Percentiles rank a stretch among this genome's conserved stretches.
Conservation (phyloP, 1,139 yeast species). For the Debaryomyces sp. region DNA sequence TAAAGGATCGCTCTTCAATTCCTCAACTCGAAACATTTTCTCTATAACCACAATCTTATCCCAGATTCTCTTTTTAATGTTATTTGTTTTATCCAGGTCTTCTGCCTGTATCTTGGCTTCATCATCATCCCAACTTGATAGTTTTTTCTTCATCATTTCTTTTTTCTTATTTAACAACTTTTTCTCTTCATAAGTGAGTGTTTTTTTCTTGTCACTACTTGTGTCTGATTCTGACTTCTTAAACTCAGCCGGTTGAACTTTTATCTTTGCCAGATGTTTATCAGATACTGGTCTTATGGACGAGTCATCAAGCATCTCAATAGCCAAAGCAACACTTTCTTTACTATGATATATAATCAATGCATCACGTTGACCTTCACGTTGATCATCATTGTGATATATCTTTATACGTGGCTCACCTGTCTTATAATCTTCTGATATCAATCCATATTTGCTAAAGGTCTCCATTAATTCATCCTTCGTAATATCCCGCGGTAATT, state of each 20-base stretch:
- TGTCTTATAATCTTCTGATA: slow-evolving; percentile 56
- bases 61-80: slow-evolving; percentile 28
- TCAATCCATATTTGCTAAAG: slow-evolving; percentile 61
- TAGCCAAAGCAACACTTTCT: slow-evolving; percentile 66
- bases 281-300: slow-evolving; percentile 34
- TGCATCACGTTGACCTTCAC: slow-evolving; percentile 63
- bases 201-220: slow-evolving; percentile 22
- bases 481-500: slow-evolving; percentile 52
- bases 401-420: slow-evolving; percentile 57
- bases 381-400: slow-evolving; percentile 30
- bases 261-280: slow-evolving; percentile 27
- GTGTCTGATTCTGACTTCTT: slow-evolving; percentile 15
- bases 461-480: slow-evolving; percentile 41
- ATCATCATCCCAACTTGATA: slow-evolving; percentile 55
- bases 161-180: slow-evolving; percentile 31
- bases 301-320: slow-evolving; percentile 63
- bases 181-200: slow-evolving; percentile 31
- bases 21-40: slow-evolving; percentile 54
- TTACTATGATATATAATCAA: slow-evolving; percentile 57
- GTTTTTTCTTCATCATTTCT: slow-evolving; percentile 36
- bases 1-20: slow-evolving; percentile 41
- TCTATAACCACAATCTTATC: slow-evolving; percentile 51
- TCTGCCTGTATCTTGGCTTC: slow-evolving; percentile 25
- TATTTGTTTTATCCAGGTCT: slow-evolving; percentile 16
- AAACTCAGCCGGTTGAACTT: slow-evolving; percentile 59